Evolutionary conservation across 306 rosid species (phyloP).

Genomic region (Sindora glabra): DNA sequence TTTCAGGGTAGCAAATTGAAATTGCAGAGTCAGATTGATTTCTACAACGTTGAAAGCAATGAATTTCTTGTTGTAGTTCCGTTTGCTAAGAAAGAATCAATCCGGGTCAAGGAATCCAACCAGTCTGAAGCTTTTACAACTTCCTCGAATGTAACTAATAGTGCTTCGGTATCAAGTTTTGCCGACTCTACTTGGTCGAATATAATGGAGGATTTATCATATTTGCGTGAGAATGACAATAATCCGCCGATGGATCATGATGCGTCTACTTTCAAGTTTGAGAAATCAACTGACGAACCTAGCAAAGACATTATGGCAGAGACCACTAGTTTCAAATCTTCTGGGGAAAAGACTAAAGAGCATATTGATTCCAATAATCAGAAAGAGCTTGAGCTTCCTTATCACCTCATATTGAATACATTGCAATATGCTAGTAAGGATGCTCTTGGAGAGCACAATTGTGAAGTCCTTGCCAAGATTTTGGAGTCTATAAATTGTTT

Average conservation of each 20-base stretch:
- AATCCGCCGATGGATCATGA: background rate
- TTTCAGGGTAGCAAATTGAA: conserved; percentile 68
- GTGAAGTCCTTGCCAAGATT: conserved; percentile 36
- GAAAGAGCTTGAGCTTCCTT: conserved; percentile 44
- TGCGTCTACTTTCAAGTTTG: background rate
- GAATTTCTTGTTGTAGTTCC: conserved; percentile 74
- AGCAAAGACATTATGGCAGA: conserved; percentile 11
- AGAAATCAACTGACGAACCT: conserved; percentile 3
- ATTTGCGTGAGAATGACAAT: conserved; percentile 17
- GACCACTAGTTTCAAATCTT: conserved; percentile 3
- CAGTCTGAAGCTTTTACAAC: conserved; percentile 13
- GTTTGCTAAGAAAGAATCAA: conserved; percentile 40
- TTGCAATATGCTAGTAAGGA: conserved; percentile 16
- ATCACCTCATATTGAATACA: conserved; percentile 43
- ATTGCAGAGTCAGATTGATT: conserved; percentile 34
- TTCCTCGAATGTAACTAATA: conserved; percentile 4
- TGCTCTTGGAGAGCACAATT: conserved; percentile 32
- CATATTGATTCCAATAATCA: conserved; percentile 27
- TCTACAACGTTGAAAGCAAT: conserved; percentile 19
- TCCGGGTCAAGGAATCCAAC: conserved; percentile 16
- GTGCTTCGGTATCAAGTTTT: conserved; percentile 33
- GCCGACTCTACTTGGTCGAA: conserved; percentile 63
- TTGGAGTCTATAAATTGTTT: conserved; percentile 64
- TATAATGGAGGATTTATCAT: conserved; percentile 66
- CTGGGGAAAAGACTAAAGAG: conserved; percentile 4